phyloP scores from a whole-genome alignment of 768 basidiomycete genomes.

The Collybia nuda region DNA sequence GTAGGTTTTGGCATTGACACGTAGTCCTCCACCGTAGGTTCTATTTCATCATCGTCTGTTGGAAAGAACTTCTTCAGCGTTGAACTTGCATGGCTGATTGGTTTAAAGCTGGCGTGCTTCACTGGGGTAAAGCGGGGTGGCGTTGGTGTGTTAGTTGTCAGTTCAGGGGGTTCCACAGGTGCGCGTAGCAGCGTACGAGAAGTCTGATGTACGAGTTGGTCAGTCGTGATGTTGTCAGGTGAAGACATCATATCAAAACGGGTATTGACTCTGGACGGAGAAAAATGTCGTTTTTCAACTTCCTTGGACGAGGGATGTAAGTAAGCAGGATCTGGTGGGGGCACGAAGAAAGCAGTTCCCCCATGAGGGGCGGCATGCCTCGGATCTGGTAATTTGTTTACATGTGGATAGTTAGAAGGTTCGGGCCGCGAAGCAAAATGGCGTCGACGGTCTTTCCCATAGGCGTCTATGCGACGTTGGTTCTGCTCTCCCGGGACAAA shows the following conservation, averaged over 20 bases:
- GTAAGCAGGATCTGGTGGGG: too few species aligned
- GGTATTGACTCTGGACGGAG: conserved; percentile 8
- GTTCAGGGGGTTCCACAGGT: conserved; percentile 4
- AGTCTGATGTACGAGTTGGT: conserved; percentile 12
- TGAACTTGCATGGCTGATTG: conserved; percentile 55
- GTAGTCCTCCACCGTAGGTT: conserved; percentile 24
- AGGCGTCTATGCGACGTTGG: too few species aligned
- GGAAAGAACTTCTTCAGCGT: conserved; percentile 83
- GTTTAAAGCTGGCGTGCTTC: conserved; percentile 64
- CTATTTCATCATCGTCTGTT: conserved; percentile 73
- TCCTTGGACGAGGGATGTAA: too few species aligned
- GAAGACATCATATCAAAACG: conserved; percentile 27
- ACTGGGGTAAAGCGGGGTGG: conserved; percentile 18
- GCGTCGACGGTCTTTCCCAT: too few species aligned
- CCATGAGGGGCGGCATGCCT: too few species aligned
- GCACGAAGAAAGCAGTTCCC: too few species aligned
- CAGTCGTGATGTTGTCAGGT: conserved; percentile 21
- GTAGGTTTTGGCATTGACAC: not conserved
- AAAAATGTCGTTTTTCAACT: conserved; percentile 12
- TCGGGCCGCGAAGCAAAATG: too few species aligned
- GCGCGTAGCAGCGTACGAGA: conserved; percentile 3
- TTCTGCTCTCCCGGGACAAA: too few species aligned
- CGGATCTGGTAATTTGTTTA: too few species aligned
- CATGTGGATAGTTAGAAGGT: too few species aligned
- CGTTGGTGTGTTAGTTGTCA: conserved; percentile 10